A percentile compares a stretch with the other conserved stretches of the same genome.
phyloP scores from a whole-genome alignment of 257 asterid species.

The Linaria vulgaris region DNA sequence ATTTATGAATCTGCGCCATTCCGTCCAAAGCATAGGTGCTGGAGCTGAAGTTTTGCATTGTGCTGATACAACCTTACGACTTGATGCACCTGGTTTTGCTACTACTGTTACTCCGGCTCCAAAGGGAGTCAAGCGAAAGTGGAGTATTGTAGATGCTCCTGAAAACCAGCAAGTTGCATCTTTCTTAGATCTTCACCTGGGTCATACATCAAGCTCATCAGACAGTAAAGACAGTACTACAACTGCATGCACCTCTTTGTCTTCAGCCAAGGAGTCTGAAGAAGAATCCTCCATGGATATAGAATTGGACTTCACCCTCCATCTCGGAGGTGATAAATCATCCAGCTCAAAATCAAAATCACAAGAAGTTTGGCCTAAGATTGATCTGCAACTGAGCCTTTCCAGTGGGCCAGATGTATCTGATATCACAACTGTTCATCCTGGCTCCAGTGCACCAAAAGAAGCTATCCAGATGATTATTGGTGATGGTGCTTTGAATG shows the following conservation, averaged over 20 bases:
- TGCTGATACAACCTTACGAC: conserved; percentile 78
- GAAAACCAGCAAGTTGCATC: conserved; percentile 40
- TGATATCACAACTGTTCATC: conserved; percentile 54
- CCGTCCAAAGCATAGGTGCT: conserved; percentile 47
- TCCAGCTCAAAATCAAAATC: conserved; percentile 38
- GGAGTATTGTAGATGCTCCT: conserved; percentile 49
- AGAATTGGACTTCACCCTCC: conserved; percentile 83
- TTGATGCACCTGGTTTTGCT: conserved; percentile 58
- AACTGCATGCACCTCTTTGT: conserved; percentile 76
- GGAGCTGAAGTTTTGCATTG: conserved; percentile 40
- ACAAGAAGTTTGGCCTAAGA: conserved; percentile 42
- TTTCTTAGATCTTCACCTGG: conserved; percentile 60
- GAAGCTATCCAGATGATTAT: conserved; percentile 29
- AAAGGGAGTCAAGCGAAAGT: conserved; percentile 74
- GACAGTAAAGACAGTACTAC: conserved; percentile 96
- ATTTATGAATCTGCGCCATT: conserved; percentile 60
- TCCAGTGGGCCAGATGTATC: conserved; percentile 66
- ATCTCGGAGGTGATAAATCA: conserved; percentile 71
- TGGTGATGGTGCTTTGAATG: conserved; percentile 32
- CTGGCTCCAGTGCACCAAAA: conserved; percentile 38
- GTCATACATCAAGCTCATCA: conserved; percentile 88
- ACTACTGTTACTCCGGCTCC: conserved; percentile 36
- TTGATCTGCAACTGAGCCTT: conserved; percentile 80
- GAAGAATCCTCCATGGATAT: conserved; percentile 85
- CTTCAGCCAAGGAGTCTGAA: conserved; percentile 85